phyloP scores from a whole-genome alignment of 768 basidiomycete species.

The Serendipita vermifera region DNA sequence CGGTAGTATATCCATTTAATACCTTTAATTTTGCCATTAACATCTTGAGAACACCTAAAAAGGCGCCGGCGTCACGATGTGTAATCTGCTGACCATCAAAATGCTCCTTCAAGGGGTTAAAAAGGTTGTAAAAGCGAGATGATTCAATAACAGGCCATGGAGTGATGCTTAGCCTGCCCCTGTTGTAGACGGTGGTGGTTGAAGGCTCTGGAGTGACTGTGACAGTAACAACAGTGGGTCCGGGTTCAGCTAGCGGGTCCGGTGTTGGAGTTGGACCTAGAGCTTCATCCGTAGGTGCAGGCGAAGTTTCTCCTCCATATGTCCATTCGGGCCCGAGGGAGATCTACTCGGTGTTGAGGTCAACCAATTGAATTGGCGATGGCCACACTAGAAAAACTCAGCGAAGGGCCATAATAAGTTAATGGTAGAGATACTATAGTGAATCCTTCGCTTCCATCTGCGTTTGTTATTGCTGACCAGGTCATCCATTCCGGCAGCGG shows the following conservation, averaged over 20 bases:
- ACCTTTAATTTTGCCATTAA: conserved; percentile 58
- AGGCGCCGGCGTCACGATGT: conserved; percentile 40
- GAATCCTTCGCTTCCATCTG: background rate
- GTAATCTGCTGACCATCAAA: conserved; percentile 38
- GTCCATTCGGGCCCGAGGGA: background rate
- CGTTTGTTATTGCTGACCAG: background rate
- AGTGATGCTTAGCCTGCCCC: conserved; percentile 41
- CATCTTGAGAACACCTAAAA: conserved; percentile 44
- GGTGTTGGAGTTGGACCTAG: background rate
- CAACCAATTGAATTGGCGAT: background rate
- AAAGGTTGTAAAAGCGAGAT: conserved; percentile 43
- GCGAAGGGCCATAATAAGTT: conserved; percentile 1
- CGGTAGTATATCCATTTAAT: conserved; percentile 1
- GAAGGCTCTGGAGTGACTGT: too few relatives aligned
- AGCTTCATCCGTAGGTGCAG: too few relatives aligned
- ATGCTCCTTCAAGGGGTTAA: conserved; percentile 32
- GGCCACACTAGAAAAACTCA: background rate
- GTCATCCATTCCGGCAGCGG: background rate
- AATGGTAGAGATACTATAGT: background rate
- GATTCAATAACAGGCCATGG: conserved; percentile 60
- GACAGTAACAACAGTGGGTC: background rate
- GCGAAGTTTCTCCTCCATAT: background rate
- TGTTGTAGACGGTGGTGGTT: conserved; percentile 45
- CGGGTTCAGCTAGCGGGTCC: background rate
- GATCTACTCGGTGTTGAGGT: background rate